A percentile compares a stretch with the other conserved stretches of the same genome.
Evolutionary conservation across 176 grass and related monocot species (phyloP).

Genomic region (Oropetium thomaeum): DNA sequence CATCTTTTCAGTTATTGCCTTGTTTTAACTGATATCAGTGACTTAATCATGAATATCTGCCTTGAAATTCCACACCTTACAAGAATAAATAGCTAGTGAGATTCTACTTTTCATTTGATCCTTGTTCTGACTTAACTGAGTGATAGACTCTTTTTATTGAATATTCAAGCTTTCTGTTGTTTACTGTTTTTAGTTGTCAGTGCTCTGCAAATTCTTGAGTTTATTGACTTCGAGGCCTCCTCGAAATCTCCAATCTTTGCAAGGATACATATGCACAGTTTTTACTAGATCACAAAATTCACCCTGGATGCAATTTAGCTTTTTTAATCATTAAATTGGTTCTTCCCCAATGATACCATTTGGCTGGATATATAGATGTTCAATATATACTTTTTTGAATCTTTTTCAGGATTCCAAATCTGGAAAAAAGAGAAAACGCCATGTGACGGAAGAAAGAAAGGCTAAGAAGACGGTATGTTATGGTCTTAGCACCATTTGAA

Average conservation of each 20-base stretch:
- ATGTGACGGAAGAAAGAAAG: conserved; percentile 67
- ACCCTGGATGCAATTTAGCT: too few relatives aligned
- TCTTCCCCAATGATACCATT: conserved; percentile 13
- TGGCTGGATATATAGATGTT: conserved; percentile 16
- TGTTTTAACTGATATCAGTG: background rate
- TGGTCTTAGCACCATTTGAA: conserved; percentile 5
- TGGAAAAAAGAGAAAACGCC: conserved; percentile 58
- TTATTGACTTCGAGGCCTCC: too few relatives aligned
- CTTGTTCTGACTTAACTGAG: background rate
- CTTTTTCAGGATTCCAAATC: conserved; percentile 49
- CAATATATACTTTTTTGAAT: conserved; percentile 9
- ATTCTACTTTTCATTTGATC: conserved; percentile 16
- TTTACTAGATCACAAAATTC: background rate
- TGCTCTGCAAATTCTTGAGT: too few relatives aligned
- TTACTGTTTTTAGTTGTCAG: too few relatives aligned
- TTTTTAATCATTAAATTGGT: conserved; percentile 3
- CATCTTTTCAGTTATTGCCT: background rate
- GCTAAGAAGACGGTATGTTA: conserved; percentile 62
- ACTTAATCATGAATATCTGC: background rate
- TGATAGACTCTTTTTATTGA: background rate
- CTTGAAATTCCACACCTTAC: background rate
- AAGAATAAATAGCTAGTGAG: background rate
- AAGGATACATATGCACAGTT: background rate
- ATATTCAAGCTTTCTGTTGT: too few relatives aligned
- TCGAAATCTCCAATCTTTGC: background rate